Base-by-base conservation (phyloP, 2,329 filamentous ascomycete species). In the Zarea fungicola region DNA sequence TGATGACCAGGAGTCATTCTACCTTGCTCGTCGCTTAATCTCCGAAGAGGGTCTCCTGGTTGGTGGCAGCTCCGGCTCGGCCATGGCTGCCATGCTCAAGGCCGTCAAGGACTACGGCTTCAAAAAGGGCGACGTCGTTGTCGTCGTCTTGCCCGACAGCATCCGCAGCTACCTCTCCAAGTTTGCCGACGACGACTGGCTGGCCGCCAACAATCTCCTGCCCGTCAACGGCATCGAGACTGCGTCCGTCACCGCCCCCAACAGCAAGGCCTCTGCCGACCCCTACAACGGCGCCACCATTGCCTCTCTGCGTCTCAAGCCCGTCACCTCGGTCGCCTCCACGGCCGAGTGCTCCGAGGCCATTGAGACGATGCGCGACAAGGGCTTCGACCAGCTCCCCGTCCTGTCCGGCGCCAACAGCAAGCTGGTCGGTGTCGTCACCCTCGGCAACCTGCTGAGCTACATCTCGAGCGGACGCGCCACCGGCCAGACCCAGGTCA, bases 131-230 rank as follows among this genome's bases (percentile, higher is more conserved):
- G 91, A 99, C 62, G 82, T 90, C 1, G 82, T 97, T 0, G 93
- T 99, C 23, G 90, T 96, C 23, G 74, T 99, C 46, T 76, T 96
- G 16, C 95, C 93, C 1, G 93, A 99, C 68, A 96, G 90, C 72
- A 97, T 99, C 64, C 81, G 93, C 62, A 96, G 89, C 70, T 99
- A 99, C 68, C 82, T 99, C 22, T 92, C 87, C 73, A 99, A 99
- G 80, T 99, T 99, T 65, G 90, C 90, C 56, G 93, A 99, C 65
- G 95, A 99, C 64, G 93, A 97, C 74, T 99, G 93, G 95, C 84
- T 99, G 49, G 91, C 90, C 11, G 93, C 93, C 55, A 99, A 99
- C 71, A 86, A 92, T 65, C 87, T 99, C 21, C 79, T 97, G 22
- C 81, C 88, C n/a, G 64, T 70, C 55, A 68, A 70, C 54, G 72